Conservation (phyloP, 176 grass and related monocot genomes). For the Oryza longistaminata region DNA sequence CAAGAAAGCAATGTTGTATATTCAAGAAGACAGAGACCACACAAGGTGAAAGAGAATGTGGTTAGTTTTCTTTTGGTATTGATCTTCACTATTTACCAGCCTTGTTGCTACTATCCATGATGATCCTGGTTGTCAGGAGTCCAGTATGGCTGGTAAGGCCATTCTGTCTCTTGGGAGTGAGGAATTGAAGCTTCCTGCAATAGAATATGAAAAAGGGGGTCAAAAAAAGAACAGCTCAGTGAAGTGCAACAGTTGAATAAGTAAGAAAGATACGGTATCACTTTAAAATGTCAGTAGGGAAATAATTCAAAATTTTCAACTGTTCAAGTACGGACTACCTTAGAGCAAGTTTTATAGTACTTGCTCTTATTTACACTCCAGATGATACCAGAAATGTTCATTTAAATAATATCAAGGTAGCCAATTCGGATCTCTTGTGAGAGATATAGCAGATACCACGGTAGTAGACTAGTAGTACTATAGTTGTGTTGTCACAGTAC, state of each 20-base stretch:
- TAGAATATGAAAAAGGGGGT: conserved; percentile 38
- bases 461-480: too few species aligned
- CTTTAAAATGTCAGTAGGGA: conserved; percentile 18
- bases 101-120: conserved; percentile 85
- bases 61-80: conserved; percentile 51
- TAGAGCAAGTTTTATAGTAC: too few species aligned
- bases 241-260: conserved; percentile 34
- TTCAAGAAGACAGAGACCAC: conserved; percentile 48
- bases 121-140: conserved; percentile 94
- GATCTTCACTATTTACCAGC: conserved; percentile 42
- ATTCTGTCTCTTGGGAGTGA: conserved; percentile 98
- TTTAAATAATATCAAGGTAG: neutral
- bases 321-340: neutral
- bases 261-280: conserved; percentile 15
- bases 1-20: conserved; percentile 52
- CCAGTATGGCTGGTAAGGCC: conserved; percentile 81
- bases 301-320: neutral
- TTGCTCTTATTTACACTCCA: neutral
- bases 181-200: conserved; percentile 81
- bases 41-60: conserved; percentile 44
- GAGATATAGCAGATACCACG: neutral
- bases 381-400: neutral
- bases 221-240: conserved; percentile 48
- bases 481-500: neutral
- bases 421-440: neutral